phyloP scores from a whole-genome alignment of 2,329 filamentous ascomycete genomes.

The Phoma sp. region DNA sequence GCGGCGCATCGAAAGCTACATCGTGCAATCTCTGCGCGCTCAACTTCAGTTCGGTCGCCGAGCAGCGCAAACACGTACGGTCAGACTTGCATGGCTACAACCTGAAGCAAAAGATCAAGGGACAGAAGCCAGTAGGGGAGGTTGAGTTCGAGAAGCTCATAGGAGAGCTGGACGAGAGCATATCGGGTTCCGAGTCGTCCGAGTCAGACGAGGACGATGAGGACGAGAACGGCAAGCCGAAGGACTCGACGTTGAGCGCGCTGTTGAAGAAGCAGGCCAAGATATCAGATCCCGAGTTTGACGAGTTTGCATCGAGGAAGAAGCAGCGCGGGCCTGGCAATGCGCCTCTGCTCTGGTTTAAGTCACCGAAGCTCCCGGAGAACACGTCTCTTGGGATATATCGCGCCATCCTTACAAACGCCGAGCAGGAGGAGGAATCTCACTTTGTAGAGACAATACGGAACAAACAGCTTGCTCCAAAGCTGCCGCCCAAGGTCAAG shows the following conservation, averaged over 20 bases:
- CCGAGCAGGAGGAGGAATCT: slow-evolving; percentile 69
- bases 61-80: slow-evolving; percentile 84
- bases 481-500: slow-evolving; percentile 53
- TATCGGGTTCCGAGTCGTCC: slow-evolving; percentile 82
- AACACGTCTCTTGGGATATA: slow-evolving; percentile 88
- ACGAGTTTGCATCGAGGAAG: slow-evolving; percentile 55
- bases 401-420: slow-evolving; percentile 74
- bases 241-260: slow-evolving; percentile 74
- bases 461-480: slow-evolving; percentile 77
- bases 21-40: slow-evolving; percentile 82
- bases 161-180: slow-evolving; percentile 84
- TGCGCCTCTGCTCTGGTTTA: slow-evolving; percentile 84
- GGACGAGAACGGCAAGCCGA: slow-evolving; percentile 55
- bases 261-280: slow-evolving; percentile 84
- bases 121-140: slow-evolving; percentile 74
- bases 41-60: slow-evolving; percentile 72
- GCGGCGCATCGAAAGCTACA: slow-evolving; percentile 63
- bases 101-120: slow-evolving; percentile 85
- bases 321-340: slow-evolving; percentile 66
- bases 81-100: slow-evolving; percentile 96
- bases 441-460: slow-evolving; percentile 71
- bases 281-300: slow-evolving; percentile 64
- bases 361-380: slow-evolving; percentile 72
- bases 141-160: slow-evolving; percentile 85
- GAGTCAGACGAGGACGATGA: slow-evolving; percentile 78